Base-by-base conservation (phyloP, 441 rosid species). In the Flueggea neowawraea region DNA sequence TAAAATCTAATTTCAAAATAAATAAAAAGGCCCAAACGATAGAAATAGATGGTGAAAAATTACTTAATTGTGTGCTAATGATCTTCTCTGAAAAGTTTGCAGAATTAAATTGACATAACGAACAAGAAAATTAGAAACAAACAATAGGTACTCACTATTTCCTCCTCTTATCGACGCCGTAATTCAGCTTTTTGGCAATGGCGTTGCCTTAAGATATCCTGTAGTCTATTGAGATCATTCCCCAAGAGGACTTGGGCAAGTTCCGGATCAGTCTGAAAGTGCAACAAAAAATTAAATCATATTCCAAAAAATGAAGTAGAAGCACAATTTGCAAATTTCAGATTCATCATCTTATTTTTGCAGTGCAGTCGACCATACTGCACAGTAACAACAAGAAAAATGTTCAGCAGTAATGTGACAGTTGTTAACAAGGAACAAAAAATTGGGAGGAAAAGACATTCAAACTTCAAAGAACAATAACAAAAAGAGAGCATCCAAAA, bases 231-330 rank as follows among this genome's bases (percentile, higher is more conserved):
- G 48, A 94, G 89, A 78, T 94, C 94, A 59, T 87, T 90, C 45
- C 98, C 98, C 69, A 84, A 67, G 63, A 94, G 39, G 32, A 69
- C 89, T 86, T 84, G 95, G n/a, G 97, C 97, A 67, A 94, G 84
- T 80, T 94, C 97, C 49, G 98, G 98, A 71, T 94, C 96, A 52
- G 69, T 55, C 93, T 90, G 81, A 50, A 60, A 66, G 33, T 63
- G 63, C 60, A 45, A 14, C n/a, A 43, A 59, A 16, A 3, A n/a
- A 55, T 11, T 3, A 51, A 39, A 9, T 2, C 41, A 10, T 10
- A 22, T 13, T 14, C 64, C 47, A 49, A 14, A 39, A 4, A 39
- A 15, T n/a, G 15, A 22, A 4, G 16, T 52, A 16, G 44, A 32
- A 12, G 2, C 8, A 54, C 36, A 16, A 11, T 10, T 43, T 44